Evolutionary conservation across 805 yeast species (phyloP), one percentile per base, ranked within the genome.

Genomic region (Candida wancherniae): DNA sequence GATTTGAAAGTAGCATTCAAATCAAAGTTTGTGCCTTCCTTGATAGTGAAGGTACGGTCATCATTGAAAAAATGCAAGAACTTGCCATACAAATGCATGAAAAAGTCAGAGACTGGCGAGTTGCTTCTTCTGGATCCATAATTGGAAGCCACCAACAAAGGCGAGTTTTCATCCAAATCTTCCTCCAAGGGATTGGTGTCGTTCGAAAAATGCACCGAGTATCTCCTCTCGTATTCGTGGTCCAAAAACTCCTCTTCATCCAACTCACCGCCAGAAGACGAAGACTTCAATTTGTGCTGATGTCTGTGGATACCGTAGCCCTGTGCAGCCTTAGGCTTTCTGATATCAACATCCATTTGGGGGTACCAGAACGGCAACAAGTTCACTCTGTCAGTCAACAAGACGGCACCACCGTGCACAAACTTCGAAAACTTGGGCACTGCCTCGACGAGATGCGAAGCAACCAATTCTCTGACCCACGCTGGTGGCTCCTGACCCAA

Each of bases 401-500:
- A 64, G n/a, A 92, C 71, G 5, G 99, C 95, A 37, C 86, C 79
- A 47, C 99, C 99, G 51, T 92, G 98, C 47, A 92, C 90, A 51
- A 92, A 92, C 58, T 92, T 92, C 33, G 97, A 90, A 58, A 86
- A 92, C 61, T 92, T 92, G 17, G 98, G 98, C 24, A 92, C 96
- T 1, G 97, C 97, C 61, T 92, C 98, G 24, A 92, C 99, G 30
- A 92, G 69, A 58, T 92, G 98, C 17, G 94, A 81, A 0, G 88
- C 67, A 20, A 90, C 88, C 57, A 92, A 72, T 44, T 90, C 95
- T 45, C 92, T 75, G 28, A 92, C 94, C 99, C 99, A 92, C 40
- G 74, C 80, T 7, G 99, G 98, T 17, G 99, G 98, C 59, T 92
- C 98, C 63, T 92, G 99, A 34, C 98, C 98, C 62, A 92, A 53